Conservation (phyloP, 2,329 filamentous ascomycete species). For the Rugonectria rugulosa region DNA sequence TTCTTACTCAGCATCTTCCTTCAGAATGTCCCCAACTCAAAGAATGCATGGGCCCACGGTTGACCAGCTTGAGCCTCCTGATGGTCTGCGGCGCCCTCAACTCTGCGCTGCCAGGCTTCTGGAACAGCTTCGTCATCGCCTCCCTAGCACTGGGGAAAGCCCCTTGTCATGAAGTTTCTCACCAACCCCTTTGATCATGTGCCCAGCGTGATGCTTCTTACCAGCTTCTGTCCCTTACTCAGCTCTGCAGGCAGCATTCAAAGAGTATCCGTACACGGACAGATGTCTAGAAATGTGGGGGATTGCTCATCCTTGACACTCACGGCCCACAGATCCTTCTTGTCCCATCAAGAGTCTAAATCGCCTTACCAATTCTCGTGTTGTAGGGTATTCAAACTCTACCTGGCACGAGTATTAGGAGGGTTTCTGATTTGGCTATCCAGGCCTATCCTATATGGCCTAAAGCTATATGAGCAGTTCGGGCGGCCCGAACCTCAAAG, state of each 20-base stretch:
- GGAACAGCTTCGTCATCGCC: slow-evolving; percentile 7
- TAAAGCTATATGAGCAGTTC: background rate
- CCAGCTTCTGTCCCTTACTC: background rate
- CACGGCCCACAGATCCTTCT: slow-evolving; percentile 5
- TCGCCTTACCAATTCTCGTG: slow-evolving; percentile 11
- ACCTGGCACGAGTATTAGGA: background rate
- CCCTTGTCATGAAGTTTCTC: background rate
- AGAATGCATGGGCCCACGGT: slow-evolving; percentile 14
- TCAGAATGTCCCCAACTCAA: slow-evolving; percentile 8
- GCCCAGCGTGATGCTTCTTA: background rate
- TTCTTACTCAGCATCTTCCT: slow-evolving; percentile 21
- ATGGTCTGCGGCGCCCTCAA: slow-evolving; percentile 16
- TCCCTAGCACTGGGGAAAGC: background rate
- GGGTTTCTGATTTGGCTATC: background rate
- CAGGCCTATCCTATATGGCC: background rate
- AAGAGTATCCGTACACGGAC: background rate
- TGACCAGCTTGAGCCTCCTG: slow-evolving; percentile 17
- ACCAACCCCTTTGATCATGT: background rate
- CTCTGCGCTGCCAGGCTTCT: slow-evolving; percentile 9
- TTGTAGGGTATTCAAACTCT: slow-evolving; percentile 9
- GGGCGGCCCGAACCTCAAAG: too few species aligned
- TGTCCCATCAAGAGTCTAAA: slow-evolving; percentile 17
- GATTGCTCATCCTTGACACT: slow-evolving; percentile 2
- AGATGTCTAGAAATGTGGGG: slow-evolving; percentile 13
- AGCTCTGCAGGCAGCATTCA: too few species aligned